Conservation (phyloP, 2,329 filamentous ascomycete genomes). For the Basipetospora chlamydospora region DNA sequence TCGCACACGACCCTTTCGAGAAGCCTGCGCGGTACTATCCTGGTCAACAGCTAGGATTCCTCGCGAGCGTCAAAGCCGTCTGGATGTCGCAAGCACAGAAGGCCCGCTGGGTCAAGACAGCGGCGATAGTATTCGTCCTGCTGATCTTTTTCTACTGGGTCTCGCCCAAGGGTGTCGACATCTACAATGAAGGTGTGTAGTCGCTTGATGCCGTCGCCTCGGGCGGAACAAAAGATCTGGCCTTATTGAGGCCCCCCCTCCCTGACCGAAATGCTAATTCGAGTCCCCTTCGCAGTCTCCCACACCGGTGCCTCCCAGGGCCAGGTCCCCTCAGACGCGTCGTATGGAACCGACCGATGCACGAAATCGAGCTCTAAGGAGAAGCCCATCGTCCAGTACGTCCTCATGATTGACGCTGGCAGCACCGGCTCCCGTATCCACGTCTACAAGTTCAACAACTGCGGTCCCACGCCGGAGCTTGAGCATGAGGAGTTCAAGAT, state of each 20-base stretch:
- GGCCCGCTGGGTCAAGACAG: slow-evolving; percentile 51
- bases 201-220: no score
- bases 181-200: slow-evolving; percentile 32
- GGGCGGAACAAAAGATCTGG: no score
- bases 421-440: slow-evolving; percentile 97
- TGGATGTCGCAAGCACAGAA: slow-evolving; percentile 51
- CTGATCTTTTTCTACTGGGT: slow-evolving; percentile 50
- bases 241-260: not conserved
- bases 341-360: slow-evolving; percentile 60
- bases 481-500: slow-evolving; percentile 88
- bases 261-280: not conserved
- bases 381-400: slow-evolving; percentile 93
- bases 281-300: not conserved
- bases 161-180: slow-evolving; percentile 41
- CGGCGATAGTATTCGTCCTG: slow-evolving; percentile 44
- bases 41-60: slow-evolving; percentile 28
- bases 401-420: slow-evolving; percentile 95
- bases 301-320: slow-evolving; percentile 18
- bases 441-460: slow-evolving; percentile 95
- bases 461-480: slow-evolving; percentile 83
- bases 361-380: slow-evolving; percentile 69
- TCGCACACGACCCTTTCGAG: slow-evolving; percentile 47
- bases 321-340: slow-evolving; percentile 42
- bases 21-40: slow-evolving; percentile 46
- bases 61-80: slow-evolving; percentile 41